Base-by-base conservation (phyloP, 2,329 filamentous ascomycete species). In the Phialophora tarda region DNA sequence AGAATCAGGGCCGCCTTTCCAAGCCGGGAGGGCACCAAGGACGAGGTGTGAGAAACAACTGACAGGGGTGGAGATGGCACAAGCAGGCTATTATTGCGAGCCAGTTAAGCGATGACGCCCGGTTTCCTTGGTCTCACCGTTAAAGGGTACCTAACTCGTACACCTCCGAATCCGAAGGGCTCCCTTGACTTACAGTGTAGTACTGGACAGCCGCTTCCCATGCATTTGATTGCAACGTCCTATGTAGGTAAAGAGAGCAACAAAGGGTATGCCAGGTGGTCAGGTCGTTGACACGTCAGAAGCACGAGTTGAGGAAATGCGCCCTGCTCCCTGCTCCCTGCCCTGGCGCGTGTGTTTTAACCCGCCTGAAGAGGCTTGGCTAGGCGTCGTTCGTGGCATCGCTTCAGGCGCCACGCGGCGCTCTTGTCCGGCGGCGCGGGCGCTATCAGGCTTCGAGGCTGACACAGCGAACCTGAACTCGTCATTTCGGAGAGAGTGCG, bases 381-480 rank as follows among this genome's bases (percentile, higher is more conserved):
- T 47, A 54, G 47, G 48, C 59, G 30, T 50, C 44, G 48, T 12
- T 47, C 28, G 30, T 44, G 47, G 44, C 57, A 24, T 54, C 34
- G 63, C 57, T 47, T 50, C 47, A 51, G 58, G 63, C 63, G 57
- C 63, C 48, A 61, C 48, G 24, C 57, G 63, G 63, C 63, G 63
- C 57, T 59, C 50, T 65, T 61, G 57, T 61, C 63, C 63, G 63
- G 50, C 58, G 11, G 17, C 17, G 53, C 28, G 14, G 14, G 11
- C 44, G 21, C 60, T 23, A 56, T 41, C 24, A 51, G 59, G 47
- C 32, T 23, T 62, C 50, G 21, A 62, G 50, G 50, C 34, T 62
- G 32, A 50, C 51, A 23, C 54, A 34, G 47, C 28, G 14, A 30
- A 6, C 53, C 21, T 4, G 24, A 32, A 48, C 56, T 32, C 26